A percentile compares a stretch with the other conserved stretches of the same genome.
Evolutionary conservation across 306 rosid species (phyloP).

Genomic region (Gleditsia sinensis): DNA sequence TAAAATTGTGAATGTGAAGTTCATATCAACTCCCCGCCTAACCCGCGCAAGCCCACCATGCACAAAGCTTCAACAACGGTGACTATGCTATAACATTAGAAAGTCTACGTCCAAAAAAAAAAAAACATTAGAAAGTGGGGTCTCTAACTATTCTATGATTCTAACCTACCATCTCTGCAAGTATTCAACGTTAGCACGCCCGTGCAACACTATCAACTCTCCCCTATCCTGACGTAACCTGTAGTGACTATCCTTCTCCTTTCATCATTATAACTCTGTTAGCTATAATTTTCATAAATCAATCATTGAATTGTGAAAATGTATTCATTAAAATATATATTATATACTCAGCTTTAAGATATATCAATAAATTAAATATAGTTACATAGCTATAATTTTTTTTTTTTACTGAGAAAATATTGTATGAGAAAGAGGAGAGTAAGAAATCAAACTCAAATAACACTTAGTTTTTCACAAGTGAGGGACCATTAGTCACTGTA

Average conservation of each 20-base stretch:
- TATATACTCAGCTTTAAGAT: too few relatives aligned
- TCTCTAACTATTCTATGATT: not conserved
- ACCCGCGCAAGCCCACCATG: not conserved
- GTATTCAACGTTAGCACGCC: not conserved
- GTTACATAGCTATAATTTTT: too few relatives aligned
- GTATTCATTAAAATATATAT: too few relatives aligned
- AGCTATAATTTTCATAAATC: too few relatives aligned
- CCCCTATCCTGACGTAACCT: not conserved
- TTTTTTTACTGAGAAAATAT: too few relatives aligned
- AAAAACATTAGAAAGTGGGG: not conserved
- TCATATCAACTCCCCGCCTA: not conserved
- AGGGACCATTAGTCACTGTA: constrained; percentile 1
- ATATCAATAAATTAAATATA: too few relatives aligned
- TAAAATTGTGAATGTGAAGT: not conserved
- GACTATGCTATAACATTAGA: not conserved
- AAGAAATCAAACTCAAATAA: too few relatives aligned
- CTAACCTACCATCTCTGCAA: constrained; percentile 1
- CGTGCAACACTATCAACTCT: not conserved
- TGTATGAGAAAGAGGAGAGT: too few relatives aligned
- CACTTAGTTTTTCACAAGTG: constrained; percentile 9
- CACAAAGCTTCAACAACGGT: not conserved
- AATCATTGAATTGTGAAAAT: too few relatives aligned
- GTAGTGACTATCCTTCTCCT: not conserved
- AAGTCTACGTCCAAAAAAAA: too few relatives aligned
- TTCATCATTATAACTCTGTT: too few relatives aligned